phyloP scores from a whole-genome alignment of 129 eudicot species.

The Arctium minus region DNA sequence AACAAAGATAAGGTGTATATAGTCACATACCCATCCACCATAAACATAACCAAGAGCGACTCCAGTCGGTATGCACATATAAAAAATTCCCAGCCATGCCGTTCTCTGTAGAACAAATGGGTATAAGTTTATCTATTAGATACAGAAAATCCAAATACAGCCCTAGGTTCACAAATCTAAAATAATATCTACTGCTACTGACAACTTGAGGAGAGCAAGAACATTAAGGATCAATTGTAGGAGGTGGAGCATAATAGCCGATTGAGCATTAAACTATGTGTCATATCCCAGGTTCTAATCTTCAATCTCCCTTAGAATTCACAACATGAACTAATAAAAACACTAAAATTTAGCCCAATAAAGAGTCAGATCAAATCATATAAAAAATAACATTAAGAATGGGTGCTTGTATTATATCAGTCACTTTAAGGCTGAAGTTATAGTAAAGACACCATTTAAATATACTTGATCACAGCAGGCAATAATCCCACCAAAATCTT shows the following conservation, averaged over 20 bases:
- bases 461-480: no score
- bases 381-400: not conserved
- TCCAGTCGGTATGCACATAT: constrained; percentile 97
- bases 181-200: no score
- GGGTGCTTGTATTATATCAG: not conserved
- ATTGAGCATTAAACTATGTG: not conserved
- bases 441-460: no score
- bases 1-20: not conserved
- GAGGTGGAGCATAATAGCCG: not conserved
- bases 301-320: not conserved
- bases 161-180: not conserved
- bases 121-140: constrained; percentile 1
- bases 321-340: no score
- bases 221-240: not conserved
- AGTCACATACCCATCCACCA: constrained; percentile 77
- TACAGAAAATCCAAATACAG: not conserved
- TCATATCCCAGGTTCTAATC: not conserved
- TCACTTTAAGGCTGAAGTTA: no score
- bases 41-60: constrained; percentile 88
- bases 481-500: no score
- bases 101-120: constrained; percentile 52
- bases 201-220: no score
- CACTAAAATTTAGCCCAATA: not conserved
- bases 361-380: no score
- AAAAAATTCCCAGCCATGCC: constrained; percentile 92